These are phyloP conservation scores for Brasenia schreberi DNA, from an alignment of 164 flowering plant species.

Conservation along the genomic window DNA sequence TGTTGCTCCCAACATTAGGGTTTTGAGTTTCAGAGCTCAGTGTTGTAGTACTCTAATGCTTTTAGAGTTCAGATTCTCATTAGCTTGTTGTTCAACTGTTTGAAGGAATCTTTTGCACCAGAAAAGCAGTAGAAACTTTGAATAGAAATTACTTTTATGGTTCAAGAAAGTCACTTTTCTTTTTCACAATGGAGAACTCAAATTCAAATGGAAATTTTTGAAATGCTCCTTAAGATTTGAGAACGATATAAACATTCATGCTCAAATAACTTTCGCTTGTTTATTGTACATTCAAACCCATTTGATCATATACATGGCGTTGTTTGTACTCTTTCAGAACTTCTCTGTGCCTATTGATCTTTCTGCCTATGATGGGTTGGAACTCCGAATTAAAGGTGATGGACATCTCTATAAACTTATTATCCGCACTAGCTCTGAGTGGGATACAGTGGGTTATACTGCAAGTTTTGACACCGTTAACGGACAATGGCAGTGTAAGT, in stretches of 20 bases:
- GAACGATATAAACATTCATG: too few species aligned
- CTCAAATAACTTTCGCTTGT: background rate
- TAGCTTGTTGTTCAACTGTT: too few species aligned
- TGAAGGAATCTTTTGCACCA: too few species aligned
- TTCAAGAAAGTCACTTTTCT: too few species aligned
- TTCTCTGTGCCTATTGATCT: constrained; percentile 74
- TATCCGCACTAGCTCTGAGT: constrained; percentile 79
- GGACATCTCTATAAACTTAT: constrained; percentile 85
- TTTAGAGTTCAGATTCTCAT: too few species aligned
- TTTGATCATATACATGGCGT: background rate
- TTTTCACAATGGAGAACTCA: too few species aligned
- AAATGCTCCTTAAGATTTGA: too few species aligned
- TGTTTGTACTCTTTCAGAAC: constrained; percentile 32
- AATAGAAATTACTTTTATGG: too few species aligned
- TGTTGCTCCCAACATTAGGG: too few species aligned
- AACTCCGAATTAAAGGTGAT: constrained; percentile 78
- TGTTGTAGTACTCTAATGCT: too few species aligned
- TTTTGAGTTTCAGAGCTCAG: too few species aligned
- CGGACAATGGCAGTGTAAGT: constrained; percentile 91
- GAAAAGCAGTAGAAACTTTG: background rate
- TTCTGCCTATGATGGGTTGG: constrained; percentile 93
- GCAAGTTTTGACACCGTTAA: constrained; percentile 64
- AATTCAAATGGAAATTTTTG: too few species aligned
- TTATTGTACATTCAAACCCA: background rate
- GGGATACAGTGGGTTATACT: constrained; percentile 97